phyloP scores from a whole-genome alignment of 2,329 filamentous ascomycete species.

The Boeremia lycopersici region DNA sequence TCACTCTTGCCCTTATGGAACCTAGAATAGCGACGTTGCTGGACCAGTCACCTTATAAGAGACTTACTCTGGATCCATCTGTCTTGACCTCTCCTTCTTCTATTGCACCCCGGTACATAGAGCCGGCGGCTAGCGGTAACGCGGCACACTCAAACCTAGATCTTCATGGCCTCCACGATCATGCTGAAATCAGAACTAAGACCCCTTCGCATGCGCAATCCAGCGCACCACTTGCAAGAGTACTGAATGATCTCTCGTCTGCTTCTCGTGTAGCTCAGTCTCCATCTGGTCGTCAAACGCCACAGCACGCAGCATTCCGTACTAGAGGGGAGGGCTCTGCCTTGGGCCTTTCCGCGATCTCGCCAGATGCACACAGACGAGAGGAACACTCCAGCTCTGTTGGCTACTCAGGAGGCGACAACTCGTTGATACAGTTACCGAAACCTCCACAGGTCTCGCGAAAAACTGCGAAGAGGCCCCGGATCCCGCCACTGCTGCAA shows the following conservation, averaged over 20 bases:
- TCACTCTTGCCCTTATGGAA: conserved; percentile 25
- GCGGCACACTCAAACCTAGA: conserved; percentile 12
- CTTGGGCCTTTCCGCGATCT: conserved; percentile 28
- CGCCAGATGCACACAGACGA: conserved; percentile 29
- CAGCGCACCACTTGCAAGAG: conserved; percentile 43
- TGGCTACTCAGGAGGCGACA: conserved; percentile 24
- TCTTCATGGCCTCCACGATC: conserved; percentile 6
- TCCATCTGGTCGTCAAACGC: conserved; percentile 13
- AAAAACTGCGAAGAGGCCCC: conserved; percentile 41
- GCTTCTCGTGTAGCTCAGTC: conserved; percentile 19
- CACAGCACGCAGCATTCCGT: conserved; percentile 33
- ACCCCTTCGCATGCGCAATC: conserved; percentile 21
- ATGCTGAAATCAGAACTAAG: conserved; percentile 7
- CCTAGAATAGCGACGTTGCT: conserved; percentile 38
- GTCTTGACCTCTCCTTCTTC: conserved; percentile 14
- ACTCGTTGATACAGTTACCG: conserved; percentile 44
- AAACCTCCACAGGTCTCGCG: conserved; percentile 45
- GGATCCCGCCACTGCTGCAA: conserved; percentile 59
- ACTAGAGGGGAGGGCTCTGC: conserved; percentile 37
- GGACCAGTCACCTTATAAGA: conserved; percentile 25
- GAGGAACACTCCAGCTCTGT: conserved; percentile 22
- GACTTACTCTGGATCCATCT: conserved; percentile 20
- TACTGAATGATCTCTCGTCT: conserved; percentile 37
- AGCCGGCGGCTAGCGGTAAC: conserved; percentile 19
- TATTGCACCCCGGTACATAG: conserved; percentile 20